phyloP scores from a whole-genome alignment of 805 yeast species.

The Lipomyces sp. region DNA sequence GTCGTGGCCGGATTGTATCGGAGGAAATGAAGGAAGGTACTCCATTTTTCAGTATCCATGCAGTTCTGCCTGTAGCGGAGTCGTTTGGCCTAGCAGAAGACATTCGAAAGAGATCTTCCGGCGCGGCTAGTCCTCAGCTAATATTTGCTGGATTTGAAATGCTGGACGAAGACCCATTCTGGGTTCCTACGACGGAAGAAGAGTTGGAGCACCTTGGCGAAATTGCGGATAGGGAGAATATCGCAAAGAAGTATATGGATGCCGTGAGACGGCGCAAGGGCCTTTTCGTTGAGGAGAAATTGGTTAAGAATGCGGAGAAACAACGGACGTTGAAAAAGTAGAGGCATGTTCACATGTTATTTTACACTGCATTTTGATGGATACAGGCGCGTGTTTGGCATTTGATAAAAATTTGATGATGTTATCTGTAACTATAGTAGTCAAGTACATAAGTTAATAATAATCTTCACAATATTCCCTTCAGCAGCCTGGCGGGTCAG shows the following conservation, averaged over 20 bases:
- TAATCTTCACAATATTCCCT: too few relatives aligned
- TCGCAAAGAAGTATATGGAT: conserved; percentile 87
- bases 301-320: conserved; percentile 89
- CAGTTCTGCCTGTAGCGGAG: conserved; percentile 88
- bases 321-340: conserved; percentile 75
- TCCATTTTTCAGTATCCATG: conserved; percentile 86
- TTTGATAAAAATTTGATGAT: background rate
- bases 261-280: conserved; percentile 85
- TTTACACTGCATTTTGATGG: background rate
- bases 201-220: conserved; percentile 94
- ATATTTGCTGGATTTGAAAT: conserved; percentile 87
- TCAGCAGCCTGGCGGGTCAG: too few relatives aligned
- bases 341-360: background rate
- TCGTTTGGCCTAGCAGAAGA: conserved; percentile 98
- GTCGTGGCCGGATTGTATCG: conserved; percentile 81
- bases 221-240: conserved; percentile 86
- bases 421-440: too few relatives aligned
- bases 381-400: background rate
- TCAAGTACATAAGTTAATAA: too few relatives aligned
- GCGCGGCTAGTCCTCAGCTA: conserved; percentile 96
- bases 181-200: conserved; percentile 98
- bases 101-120: conserved; percentile 88
- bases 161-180: conserved; percentile 91
- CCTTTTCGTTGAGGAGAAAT: conserved; percentile 83
- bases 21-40: conserved; percentile 99